Evolutionary conservation across 2,329 filamentous ascomycete genomes (phyloP), one percentile per base, ranked within the genome.

Genomic region (Colletotrichum sp.): DNA sequence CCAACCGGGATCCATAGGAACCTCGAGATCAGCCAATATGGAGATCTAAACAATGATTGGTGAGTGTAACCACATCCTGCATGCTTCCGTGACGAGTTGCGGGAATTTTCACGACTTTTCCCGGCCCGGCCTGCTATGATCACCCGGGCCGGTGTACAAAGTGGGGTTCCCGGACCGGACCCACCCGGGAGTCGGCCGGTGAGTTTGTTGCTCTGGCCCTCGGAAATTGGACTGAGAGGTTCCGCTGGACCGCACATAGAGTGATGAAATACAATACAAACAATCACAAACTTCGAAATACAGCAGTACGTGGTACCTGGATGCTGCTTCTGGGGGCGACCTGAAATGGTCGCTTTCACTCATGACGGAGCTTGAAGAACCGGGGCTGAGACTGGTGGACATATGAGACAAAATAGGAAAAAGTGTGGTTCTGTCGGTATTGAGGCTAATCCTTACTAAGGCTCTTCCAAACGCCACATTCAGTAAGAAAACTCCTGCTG

Each of bases 121-220:
- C 66, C 52, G 66, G 66, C 52, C 66, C 66, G 66, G 66, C 66
- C 59, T 21, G n/a, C 30, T 4, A 12, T 26, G 8, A 26, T 8
- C 32, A 39, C 66, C 66, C 66, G 66, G 66, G 30, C 52, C 66
- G 66, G 66, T 69, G 16, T 28, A 10, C 10, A 28, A 28, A 26
- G 66, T 44, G 66, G 66, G 16, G 52, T 55, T 3, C 0, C 44
- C 52, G 66, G 66, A 30, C 66, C 66, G 66, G 66, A 52, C 66
- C 66, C 66, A 44, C 66, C 66, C 66, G 52, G 66, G 1, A 69
- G 36, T 39, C 32, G 32, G 21, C 52, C 52, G 52, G 66, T 34
- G 39, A 68, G 1, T 18, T 57, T 2, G 13, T 0, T 26, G 78
- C 5, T 57, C 65, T 68, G 84, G 77, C 8, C 82, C 81, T 8